Percentiles rank a stretch among this genome's conserved stretches.
These are phyloP conservation scores for Thuidium tamariscinum DNA, from an alignment of 225 moss, liverwort and hornwort genomes.

Conservation along the genomic window DNA sequence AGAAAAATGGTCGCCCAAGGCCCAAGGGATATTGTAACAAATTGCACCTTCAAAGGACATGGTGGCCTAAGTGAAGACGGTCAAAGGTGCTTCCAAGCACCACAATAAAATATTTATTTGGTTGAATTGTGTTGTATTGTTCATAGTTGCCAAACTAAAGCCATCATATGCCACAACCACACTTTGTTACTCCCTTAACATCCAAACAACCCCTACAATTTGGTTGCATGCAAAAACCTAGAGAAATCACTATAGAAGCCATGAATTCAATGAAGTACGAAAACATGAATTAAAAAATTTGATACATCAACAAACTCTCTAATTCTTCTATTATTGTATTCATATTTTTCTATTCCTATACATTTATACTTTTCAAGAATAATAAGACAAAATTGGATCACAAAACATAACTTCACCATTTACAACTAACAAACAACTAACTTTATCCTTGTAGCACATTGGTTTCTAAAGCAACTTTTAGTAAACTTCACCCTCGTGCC, in stretches of 20 bases:
- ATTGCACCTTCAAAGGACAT: conserved; percentile 51
- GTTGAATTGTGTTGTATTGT: background rate
- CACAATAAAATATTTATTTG: conserved; percentile 40
- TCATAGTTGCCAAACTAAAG: background rate
- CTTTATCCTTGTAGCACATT: no score
- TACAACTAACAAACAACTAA: background rate
- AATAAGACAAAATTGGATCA: background rate
- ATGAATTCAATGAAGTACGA: background rate
- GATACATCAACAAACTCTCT: background rate
- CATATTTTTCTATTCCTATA: background rate
- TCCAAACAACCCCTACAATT: background rate
- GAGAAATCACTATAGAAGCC: background rate
- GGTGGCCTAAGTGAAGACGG: conserved; percentile 67
- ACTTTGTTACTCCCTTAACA: background rate
- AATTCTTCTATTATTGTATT: background rate
- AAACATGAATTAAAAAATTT: background rate
- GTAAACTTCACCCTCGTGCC: no score
- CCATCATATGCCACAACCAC: background rate
- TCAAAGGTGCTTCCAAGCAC: conserved; percentile 82
- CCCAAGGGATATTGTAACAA: background rate
- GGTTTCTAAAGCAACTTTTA: no score
- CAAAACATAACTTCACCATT: background rate
- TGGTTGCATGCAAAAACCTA: background rate
- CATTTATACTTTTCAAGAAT: background rate
- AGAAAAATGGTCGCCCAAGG: background rate